These are phyloP conservation scores for Colletotrichum kahawae DNA, from an alignment of 2,329 filamentous ascomycete species.

Conservation along the genomic window DNA sequence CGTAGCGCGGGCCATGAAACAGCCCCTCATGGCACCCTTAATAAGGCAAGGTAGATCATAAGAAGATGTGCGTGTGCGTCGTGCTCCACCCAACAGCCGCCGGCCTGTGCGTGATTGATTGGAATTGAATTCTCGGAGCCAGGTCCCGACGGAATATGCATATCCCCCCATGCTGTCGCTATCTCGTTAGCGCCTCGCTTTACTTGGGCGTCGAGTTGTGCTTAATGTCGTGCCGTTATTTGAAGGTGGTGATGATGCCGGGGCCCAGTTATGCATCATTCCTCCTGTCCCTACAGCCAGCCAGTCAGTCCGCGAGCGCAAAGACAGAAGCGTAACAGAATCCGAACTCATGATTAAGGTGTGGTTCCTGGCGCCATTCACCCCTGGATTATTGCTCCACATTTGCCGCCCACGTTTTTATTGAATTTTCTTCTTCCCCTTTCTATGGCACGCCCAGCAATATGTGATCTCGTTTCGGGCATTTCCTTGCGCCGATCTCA, in stretches of 20 bases:
- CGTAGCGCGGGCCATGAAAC: conserved; percentile 16
- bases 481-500: conserved; percentile 9
- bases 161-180: background rate
- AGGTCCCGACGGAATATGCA: background rate
- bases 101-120: background rate
- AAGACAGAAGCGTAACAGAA: background rate
- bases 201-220: background rate
- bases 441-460: background rate
- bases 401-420: conserved; percentile 4
- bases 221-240: background rate
- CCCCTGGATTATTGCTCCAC: conserved; percentile 5
- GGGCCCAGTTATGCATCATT: background rate
- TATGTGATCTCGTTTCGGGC: background rate
- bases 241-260: background rate
- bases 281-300: background rate
- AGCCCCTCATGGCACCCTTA: conserved; percentile 12
- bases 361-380: conserved; percentile 3
- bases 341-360: background rate
- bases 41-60: conserved; percentile 21
- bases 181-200: background rate
- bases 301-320: background rate
- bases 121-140: background rate
- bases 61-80: background rate
- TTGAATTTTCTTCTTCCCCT: background rate
- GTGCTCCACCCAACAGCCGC: conserved; percentile 2